These are phyloP conservation scores for Mortierella sp. DNA, from an alignment of 371 early-diverging fungal genomes.

Conservation along the genomic window DNA sequence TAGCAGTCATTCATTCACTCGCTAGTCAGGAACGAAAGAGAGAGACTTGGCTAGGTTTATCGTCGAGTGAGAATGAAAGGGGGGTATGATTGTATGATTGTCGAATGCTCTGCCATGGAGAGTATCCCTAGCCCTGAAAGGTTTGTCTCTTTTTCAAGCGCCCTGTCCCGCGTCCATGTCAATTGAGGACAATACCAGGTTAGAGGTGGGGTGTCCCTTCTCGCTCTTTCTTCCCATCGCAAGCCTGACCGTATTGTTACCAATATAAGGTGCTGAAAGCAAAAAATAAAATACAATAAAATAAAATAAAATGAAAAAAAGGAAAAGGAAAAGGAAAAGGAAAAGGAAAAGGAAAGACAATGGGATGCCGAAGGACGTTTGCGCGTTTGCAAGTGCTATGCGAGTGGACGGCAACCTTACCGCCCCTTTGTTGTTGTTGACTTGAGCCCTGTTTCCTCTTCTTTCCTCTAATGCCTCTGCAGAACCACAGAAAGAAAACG, in stretches of 20 bases:
- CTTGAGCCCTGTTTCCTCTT: background rate
- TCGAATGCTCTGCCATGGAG: too few relatives aligned
- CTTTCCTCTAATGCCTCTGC: background rate
- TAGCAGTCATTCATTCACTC: too few relatives aligned
- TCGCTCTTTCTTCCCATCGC: background rate
- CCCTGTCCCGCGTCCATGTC: background rate
- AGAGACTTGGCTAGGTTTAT: too few relatives aligned
- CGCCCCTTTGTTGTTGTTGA: background rate
- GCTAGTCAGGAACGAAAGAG: too few relatives aligned
- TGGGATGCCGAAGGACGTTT: slow-evolving; percentile 6
- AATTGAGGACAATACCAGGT: background rate
- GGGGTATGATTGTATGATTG: too few relatives aligned
- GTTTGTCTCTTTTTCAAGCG: background rate
- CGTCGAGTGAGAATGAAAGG: too few relatives aligned
- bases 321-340: too few relatives aligned
- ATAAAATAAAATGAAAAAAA: background rate
- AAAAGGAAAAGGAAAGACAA: too few relatives aligned
- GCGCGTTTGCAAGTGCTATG: slow-evolving; percentile 6
- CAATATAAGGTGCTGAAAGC: too few relatives aligned
- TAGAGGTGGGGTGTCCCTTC: background rate
- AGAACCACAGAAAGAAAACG: background rate
- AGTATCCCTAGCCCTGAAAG: too few relatives aligned
- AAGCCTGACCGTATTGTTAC: background rate
- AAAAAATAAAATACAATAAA: background rate
- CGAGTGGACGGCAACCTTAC: background rate